Conservation (phyloP, 371 early-diverging fungal genomes). For the Rhizopus sp. region DNA sequence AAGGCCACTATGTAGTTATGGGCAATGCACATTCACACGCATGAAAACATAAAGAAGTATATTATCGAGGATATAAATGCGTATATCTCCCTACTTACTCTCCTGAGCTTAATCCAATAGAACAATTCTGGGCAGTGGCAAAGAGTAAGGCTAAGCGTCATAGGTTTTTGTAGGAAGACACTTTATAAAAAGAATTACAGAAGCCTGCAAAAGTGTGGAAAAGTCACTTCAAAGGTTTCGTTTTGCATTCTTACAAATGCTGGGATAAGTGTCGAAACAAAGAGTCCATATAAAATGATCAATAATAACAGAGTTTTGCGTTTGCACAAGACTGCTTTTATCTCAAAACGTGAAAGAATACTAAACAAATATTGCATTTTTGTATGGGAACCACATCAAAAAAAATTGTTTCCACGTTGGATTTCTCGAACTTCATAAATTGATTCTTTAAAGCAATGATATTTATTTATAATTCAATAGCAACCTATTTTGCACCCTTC, state of each 20-base stretch:
- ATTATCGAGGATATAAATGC: conserved; percentile 21
- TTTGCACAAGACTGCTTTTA: too few relatives aligned
- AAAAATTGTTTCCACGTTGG: too few relatives aligned
- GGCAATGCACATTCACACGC: conserved; percentile 26
- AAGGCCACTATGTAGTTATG: conserved; percentile 20
- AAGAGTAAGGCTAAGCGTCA: conserved; percentile 19
- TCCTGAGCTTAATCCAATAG: conserved; percentile 21
- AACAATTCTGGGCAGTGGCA: conserved; percentile 25
- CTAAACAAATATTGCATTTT: too few relatives aligned
- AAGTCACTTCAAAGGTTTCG: conserved; percentile 19
- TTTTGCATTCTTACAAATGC: conserved; percentile 21
- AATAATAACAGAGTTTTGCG: too few relatives aligned
- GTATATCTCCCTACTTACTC: conserved; percentile 19
- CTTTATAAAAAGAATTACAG: conserved; percentile 16
- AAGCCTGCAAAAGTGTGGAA: conserved; percentile 16
- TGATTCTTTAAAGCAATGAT: too few relatives aligned
- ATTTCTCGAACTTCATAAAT: too few relatives aligned
- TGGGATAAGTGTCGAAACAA: conserved; percentile 26
- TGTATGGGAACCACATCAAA: too few relatives aligned
- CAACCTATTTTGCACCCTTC: too few relatives aligned
- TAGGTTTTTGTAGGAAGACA: conserved; percentile 21
- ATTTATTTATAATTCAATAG: too few relatives aligned
- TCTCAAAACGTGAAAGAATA: too few relatives aligned
- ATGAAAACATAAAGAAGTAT: conserved; percentile 28
- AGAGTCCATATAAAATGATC: too few relatives aligned